Percentiles rank a stretch among this genome's conserved stretches.
Conservation (phyloP, 768 basidiomycete genomes). For the Pholiota microspora region DNA sequence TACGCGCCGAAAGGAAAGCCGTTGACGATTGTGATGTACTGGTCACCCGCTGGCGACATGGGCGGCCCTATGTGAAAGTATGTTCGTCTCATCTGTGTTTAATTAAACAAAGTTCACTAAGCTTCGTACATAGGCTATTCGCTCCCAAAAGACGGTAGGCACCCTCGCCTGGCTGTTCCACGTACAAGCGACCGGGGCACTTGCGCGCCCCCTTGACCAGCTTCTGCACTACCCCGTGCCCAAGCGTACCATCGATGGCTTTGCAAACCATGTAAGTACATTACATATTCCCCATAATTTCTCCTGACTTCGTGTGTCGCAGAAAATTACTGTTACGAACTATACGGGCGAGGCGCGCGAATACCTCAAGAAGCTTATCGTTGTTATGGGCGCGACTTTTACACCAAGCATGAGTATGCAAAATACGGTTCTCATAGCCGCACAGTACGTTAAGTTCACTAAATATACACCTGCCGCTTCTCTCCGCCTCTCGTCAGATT, state of each 20-base stretch:
- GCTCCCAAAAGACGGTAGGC: slow-evolving; percentile 60
- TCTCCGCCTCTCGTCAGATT: too few species aligned
- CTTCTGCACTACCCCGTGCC: slow-evolving; percentile 86
- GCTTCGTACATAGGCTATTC: slow-evolving; percentile 48
- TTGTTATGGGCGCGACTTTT: slow-evolving; percentile 73
- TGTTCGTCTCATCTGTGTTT: background rate
- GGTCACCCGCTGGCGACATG: slow-evolving; percentile 68
- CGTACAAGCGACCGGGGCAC: slow-evolving; percentile 59
- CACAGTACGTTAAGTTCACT: slow-evolving; percentile 82
- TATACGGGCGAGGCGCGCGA: slow-evolving; percentile 86
- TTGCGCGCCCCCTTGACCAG: slow-evolving; percentile 67
- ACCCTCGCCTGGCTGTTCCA: slow-evolving; percentile 84
- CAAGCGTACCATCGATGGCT: slow-evolving; percentile 53
- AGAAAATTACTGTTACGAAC: slow-evolving; percentile 86
- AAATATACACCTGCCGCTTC: too few species aligned
- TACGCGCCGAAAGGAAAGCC: slow-evolving; percentile 34
- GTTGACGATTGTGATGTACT: slow-evolving; percentile 65
- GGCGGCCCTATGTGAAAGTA: slow-evolving; percentile 66
- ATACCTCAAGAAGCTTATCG: slow-evolving; percentile 83
- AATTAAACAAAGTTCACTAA: too few species aligned
- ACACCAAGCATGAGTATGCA: slow-evolving; percentile 76
- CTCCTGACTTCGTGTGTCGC: background rate
- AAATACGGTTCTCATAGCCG: slow-evolving; percentile 83
- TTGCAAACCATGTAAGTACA: slow-evolving; percentile 55
- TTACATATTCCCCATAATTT: background rate